Conservation (phyloP, 2,329 filamentous ascomycete species). For the Chalaropsis ovoidea region DNA sequence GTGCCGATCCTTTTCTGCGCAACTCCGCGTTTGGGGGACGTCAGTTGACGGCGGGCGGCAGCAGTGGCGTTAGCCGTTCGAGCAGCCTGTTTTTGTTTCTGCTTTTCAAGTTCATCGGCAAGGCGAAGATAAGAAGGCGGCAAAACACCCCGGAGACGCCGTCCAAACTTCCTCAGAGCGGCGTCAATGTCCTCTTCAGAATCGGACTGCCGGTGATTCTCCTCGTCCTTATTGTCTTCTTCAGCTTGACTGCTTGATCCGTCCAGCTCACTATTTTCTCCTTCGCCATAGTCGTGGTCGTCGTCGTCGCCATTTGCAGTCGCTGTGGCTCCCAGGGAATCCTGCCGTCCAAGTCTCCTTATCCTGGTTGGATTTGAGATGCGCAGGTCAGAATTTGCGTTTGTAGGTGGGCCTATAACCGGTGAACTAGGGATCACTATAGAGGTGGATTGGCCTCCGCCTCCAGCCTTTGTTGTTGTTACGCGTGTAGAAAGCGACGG, state of each 20-base stretch:
- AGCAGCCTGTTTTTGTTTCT: slow-evolving; percentile 14
- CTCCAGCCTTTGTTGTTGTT: not conserved
- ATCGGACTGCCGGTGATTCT: slow-evolving; percentile 27
- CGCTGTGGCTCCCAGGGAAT: slow-evolving; percentile 28
- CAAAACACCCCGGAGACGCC: slow-evolving; percentile 49
- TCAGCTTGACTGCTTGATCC: slow-evolving; percentile 27
- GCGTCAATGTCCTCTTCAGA: slow-evolving; percentile 28
- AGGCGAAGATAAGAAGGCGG: slow-evolving; percentile 58
- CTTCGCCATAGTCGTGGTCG: not conserved
- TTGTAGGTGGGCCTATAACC: not conserved
- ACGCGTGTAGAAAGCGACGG: not conserved
- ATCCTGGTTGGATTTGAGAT: not conserved
- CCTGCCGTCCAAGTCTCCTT: slow-evolving; percentile 20
- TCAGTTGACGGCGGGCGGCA: not conserved
- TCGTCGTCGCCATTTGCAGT: slow-evolving; percentile 27
- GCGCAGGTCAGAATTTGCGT: slow-evolving; percentile 1
- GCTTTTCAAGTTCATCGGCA: slow-evolving; percentile 38
- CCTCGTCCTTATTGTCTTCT: slow-evolving; percentile 34
- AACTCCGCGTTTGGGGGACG: slow-evolving; percentile 20
- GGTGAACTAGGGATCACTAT: slow-evolving; percentile 19
- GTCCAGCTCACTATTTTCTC: not conserved
- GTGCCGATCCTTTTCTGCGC: slow-evolving; percentile 19
- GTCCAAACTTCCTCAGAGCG: slow-evolving; percentile 30
- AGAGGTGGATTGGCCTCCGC: not conserved
- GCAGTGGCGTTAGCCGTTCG: not conserved